Base-by-base conservation (phyloP, 2,329 filamentous ascomycete species). In the Aschersonia sp. region DNA sequence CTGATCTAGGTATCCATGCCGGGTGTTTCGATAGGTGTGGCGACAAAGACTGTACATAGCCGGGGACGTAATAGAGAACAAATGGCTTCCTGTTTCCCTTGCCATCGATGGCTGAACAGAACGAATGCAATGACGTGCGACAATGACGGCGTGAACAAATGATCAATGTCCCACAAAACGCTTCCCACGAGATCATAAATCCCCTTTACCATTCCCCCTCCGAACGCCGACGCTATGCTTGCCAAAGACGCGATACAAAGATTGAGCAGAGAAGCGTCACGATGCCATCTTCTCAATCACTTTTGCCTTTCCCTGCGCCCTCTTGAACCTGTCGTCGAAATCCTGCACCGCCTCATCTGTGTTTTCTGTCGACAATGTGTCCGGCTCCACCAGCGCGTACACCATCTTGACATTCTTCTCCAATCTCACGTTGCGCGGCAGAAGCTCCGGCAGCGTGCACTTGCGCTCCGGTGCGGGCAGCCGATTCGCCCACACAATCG, bases 301-400 rank as follows among this genome's bases (percentile, higher is more conserved):
- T 65, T 90, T 94, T 1, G 78, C 77, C 62, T 95, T 95, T 4
- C 84, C 84, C 55, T 80, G 77, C 4, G 88, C 90, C 53, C 86
- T 77, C 66, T 89, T 92, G 40, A 94, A 60, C 10, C 89, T 74
- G 61, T 95, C 87, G 58, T 98, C 92, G 58, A 94, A 89, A 57
- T 95, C 89, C 45, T 84, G 83, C 29, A 98, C 88, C 0, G 83
- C 82, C 44, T 94, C 87, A 59, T 97, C 90, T 5, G 78, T 83
- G 60, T 98, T 98, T 50, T 82, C 74, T 22, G 81, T 89, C 12
- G 81, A 81, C 42, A 95, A 66, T 1, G 81, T 90, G 5, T 80
- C 79, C 0, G 83, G 81, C 61, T 95, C 87, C 4, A 87, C 81
- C 11, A 95, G 71, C 30, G 83, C 81, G 51, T 87, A 81, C 8